A percentile compares a stretch with the other conserved stretches of the same genome.
Conservation (phyloP, 805 yeast species). For the Starmera caribaea region DNA sequence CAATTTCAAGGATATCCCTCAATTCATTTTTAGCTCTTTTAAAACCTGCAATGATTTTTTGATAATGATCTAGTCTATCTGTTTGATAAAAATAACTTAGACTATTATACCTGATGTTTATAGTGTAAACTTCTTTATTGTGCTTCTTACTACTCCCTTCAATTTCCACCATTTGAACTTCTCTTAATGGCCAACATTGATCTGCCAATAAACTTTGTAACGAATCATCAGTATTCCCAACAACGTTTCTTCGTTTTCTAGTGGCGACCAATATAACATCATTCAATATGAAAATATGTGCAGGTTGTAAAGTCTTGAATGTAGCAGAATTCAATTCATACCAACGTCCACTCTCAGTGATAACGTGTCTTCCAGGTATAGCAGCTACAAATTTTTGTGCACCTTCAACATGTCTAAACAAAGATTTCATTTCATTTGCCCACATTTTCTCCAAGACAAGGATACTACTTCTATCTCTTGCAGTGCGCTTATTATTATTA, state of each 20-base stretch:
- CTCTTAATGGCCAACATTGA: constrained; percentile 70
- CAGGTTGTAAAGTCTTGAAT: constrained; percentile 67
- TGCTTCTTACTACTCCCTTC: constrained; percentile 4
- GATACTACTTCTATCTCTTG: constrained; percentile 57
- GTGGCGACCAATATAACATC: constrained; percentile 72
- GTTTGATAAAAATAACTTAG: constrained; percentile 50
- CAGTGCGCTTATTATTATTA: constrained; percentile 7
- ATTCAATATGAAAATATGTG: constrained; percentile 67
- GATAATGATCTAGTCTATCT: constrained; percentile 47
- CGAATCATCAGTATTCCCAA: constrained; percentile 6
- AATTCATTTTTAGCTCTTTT: constrained; percentile 55
- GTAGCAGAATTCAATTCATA: constrained; percentile 78
- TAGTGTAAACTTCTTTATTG: constrained; percentile 22
- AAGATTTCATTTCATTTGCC: constrained; percentile 59
- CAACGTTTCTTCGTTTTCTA: constrained; percentile 30
- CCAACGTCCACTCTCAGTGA: constrained; percentile 79
- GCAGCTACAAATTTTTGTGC: constrained; percentile 73
- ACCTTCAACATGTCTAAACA: constrained; percentile 84
- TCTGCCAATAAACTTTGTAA: constrained; percentile 50
- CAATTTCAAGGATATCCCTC: constrained; percentile 44
- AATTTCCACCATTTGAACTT: constrained; percentile 29
- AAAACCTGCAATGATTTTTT: constrained; percentile 42
- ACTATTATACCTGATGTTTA: constrained; percentile 38
- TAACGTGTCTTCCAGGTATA: constrained; percentile 69
- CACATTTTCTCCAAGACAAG: constrained; percentile 70